These are phyloP conservation scores for Dysphania ambrosioides DNA, from an alignment of 148 eudicot species.

Conservation along the genomic window DNA sequence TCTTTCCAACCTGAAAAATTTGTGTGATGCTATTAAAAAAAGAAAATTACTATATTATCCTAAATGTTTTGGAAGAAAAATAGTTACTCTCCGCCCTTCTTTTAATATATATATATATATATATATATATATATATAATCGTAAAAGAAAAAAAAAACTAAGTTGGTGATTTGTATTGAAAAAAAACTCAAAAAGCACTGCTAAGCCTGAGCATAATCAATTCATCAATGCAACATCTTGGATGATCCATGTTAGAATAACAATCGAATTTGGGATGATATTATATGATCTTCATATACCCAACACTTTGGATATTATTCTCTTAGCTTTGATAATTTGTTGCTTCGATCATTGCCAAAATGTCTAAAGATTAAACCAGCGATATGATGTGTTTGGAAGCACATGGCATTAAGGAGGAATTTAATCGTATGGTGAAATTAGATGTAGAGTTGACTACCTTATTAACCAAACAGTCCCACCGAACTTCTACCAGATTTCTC, in stretches of 20 bases:
- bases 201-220: no score
- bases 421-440: not conserved
- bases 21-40: no score
- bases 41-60: no score
- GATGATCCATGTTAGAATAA: not conserved
- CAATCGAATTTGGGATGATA: constrained; percentile 1
- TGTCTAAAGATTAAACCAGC: not conserved
- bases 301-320: constrained; percentile 16
- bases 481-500: constrained; percentile 22
- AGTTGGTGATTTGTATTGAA: no score
- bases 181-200: no score
- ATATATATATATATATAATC: no score
- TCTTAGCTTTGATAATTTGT: not conserved
- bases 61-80: no score
- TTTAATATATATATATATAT: no score
- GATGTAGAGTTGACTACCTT: constrained; percentile 13
- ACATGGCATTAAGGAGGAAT: constrained; percentile 14
- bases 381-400: constrained; percentile 12
- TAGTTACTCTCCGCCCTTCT: no score
- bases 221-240: no score
- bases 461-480: constrained; percentile 15
- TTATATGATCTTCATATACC: not conserved
- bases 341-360: constrained; percentile 18
- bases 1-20: no score
- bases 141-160: no score